These are phyloP conservation scores for Leccinum imitatum DNA, from an alignment of 768 basidiomycete genomes.

Conservation along the genomic window DNA sequence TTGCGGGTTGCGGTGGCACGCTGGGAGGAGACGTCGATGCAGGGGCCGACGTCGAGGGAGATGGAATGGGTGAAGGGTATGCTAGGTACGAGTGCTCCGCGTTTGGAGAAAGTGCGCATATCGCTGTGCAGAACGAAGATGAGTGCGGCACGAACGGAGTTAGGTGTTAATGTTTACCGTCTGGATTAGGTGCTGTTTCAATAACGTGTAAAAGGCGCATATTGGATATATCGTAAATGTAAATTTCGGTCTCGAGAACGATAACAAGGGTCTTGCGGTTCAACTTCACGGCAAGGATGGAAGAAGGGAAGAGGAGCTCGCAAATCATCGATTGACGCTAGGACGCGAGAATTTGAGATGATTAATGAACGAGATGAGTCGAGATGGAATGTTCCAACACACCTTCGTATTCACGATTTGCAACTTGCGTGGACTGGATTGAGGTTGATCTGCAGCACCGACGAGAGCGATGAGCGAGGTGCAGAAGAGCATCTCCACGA, in stretches of 20 bases:
- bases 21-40: slow-evolving; percentile 40
- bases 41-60: slow-evolving; percentile 60
- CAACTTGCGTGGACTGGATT: slow-evolving; percentile 86
- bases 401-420: slow-evolving; percentile 99
- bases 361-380: neutral
- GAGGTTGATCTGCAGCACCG: slow-evolving; percentile 90
- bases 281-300: slow-evolving; percentile 95
- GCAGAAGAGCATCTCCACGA: slow-evolving; percentile 99
- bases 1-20: slow-evolving; percentile 40
- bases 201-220: slow-evolving; percentile 98
- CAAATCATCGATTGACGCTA: slow-evolving; percentile 98
- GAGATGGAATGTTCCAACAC: slow-evolving; percentile 16
- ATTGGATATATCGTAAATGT: slow-evolving; percentile 98
- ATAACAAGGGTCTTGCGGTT: slow-evolving; percentile 97
- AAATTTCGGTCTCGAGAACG: slow-evolving; percentile 95
- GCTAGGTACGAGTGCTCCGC: slow-evolving; percentile 93
- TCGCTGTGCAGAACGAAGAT: slow-evolving; percentile 52
- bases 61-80: slow-evolving; percentile 93
- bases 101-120: slow-evolving; percentile 92
- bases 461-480: slow-evolving; percentile 97
- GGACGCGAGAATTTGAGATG: neutral
- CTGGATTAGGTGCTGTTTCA: slow-evolving; percentile 93
- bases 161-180: slow-evolving; percentile 52
- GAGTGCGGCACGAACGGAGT: neutral
- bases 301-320: slow-evolving; percentile 95